Evolutionary conservation across 2,329 filamentous ascomycete genomes (phyloP).

Genomic region (Penicillium sp.): DNA sequence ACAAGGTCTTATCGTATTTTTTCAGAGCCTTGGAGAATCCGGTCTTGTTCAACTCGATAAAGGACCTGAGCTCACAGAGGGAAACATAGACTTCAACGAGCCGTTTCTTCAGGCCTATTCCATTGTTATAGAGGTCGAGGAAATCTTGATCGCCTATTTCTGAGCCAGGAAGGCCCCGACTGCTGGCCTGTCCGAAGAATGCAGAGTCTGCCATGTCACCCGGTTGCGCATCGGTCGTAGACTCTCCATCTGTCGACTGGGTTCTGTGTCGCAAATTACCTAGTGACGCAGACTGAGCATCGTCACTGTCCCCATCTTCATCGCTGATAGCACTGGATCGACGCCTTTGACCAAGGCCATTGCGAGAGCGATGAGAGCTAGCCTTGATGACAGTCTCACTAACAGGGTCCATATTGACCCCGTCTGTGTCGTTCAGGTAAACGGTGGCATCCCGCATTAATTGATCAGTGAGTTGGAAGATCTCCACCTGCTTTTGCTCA

Average conservation of each 20-base stretch:
- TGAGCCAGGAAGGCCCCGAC: slow-evolving; percentile 57
- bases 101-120: slow-evolving; percentile 89
- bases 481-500: slow-evolving; percentile 81
- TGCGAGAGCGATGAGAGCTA: slow-evolving; percentile 36
- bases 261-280: slow-evolving; percentile 12
- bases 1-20: slow-evolving; percentile 96
- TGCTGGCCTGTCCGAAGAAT: slow-evolving; percentile 25
- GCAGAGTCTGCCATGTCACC: slow-evolving; percentile 38
- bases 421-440: slow-evolving; percentile 61
- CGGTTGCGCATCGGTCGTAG: slow-evolving; percentile 25
- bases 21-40: slow-evolving; percentile 96
- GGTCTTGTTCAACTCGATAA: slow-evolving; percentile 92
- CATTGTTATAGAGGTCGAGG: slow-evolving; percentile 66
- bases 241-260: slow-evolving; percentile 29
- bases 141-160: slow-evolving; percentile 74
- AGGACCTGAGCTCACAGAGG: slow-evolving; percentile 93
- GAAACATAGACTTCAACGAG: slow-evolving; percentile 85
- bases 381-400: slow-evolving; percentile 44
- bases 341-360: slow-evolving; percentile 45
- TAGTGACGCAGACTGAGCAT: slow-evolving; percentile 47
- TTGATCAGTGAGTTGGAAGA: slow-evolving; percentile 75
- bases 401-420: slow-evolving; percentile 43
- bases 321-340: slow-evolving; percentile 49
- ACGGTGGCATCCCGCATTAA: slow-evolving; percentile 72
- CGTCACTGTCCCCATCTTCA: slow-evolving; percentile 57